Evolutionary conservation across 371 early-diverging fungal species (phyloP), one percentile per base, ranked within the genome.

Genomic region (Syncephalis fuscata): DNA sequence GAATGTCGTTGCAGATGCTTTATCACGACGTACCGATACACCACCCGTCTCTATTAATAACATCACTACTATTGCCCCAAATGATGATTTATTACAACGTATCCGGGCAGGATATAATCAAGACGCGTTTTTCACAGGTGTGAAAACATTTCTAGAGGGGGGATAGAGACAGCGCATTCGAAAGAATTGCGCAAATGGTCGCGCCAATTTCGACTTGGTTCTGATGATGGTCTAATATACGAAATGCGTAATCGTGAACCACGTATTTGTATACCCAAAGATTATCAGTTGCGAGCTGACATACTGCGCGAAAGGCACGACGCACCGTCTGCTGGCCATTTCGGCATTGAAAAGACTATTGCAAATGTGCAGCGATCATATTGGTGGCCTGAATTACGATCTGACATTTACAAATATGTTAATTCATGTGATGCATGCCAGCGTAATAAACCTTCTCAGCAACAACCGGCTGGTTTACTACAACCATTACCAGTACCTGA

Each of bases 381-480:
- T 48, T 62, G 57, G 40, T 76, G 74, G 70, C 62, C 67, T 9
- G 26, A 51, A 1, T 56, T 76, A 50, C 44, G 58, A 0, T 48
- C 55, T 22, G 59, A 58, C 24, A 50, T 68, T 2, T 52, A 56
- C 0, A 21, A 51, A 0, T 74, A 66, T 54, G 52, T 72, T 0
- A 3, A 16, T 2, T 53, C 60, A 2, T 78, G 71, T 55, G 54
- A 67, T 11, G 53, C 42, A 0, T 76, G 76, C 52, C 52, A 55
- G 19, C 46, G 63, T 3, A 41, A 52, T 14, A 70, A 70, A 49
- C 44, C 46, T 0, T 26, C 44, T 0, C 25, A 46, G 0, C 53
- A 65, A 19, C 42, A 44, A 10, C 60, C 63, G 2, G 50, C 51
- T n/a, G 61, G 64, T 8, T 53, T 64, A 10, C 60, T 74, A 2